Percentiles rank a stretch among this genome's conserved stretches.
Evolutionary conservation across 2,329 filamentous ascomycete genomes (phyloP).

Genomic region (Colletotrichum spaethianum): DNA sequence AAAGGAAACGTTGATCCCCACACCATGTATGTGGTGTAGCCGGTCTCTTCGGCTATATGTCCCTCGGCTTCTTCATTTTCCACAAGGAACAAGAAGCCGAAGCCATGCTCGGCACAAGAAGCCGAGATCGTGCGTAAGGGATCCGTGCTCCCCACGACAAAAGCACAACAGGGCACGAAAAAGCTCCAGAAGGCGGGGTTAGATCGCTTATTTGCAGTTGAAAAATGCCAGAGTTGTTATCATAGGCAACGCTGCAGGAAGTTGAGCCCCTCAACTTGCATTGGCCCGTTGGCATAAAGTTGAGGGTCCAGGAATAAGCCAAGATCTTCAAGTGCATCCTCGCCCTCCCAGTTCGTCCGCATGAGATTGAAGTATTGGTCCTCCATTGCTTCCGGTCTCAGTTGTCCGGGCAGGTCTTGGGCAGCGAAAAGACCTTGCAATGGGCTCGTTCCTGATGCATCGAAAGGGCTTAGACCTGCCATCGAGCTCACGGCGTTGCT

Average conservation of each 20-base stretch:
- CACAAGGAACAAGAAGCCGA: neutral
- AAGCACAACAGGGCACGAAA: neutral
- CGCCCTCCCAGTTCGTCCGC: constrained; percentile 52
- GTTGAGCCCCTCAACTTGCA: constrained; percentile 48
- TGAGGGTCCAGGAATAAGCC: constrained; percentile 52
- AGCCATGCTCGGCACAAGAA: constrained; percentile 13
- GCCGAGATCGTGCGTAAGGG: neutral
- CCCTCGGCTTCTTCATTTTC: constrained; percentile 21
- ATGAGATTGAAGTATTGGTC: constrained; percentile 55
- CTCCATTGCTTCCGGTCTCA: constrained; percentile 49
- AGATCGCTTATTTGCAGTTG: neutral
- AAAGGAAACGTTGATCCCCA: neutral
- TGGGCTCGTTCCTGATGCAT: neutral
- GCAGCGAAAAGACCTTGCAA: neutral
- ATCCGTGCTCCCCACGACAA: neutral
- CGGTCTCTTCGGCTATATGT: constrained; percentile 23
- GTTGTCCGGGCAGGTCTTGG: constrained; percentile 1
- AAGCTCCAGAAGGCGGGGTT: too few relatives aligned
- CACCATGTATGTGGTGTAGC: constrained; percentile 12
- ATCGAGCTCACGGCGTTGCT: neutral
- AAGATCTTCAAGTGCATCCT: constrained; percentile 53
- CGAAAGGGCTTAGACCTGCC: constrained; percentile 20
- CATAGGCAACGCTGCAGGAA: constrained; percentile 49
- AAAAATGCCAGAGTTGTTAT: neutral
- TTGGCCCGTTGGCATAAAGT: constrained; percentile 44